Evolutionary conservation across 768 basidiomycete species (phyloP).

Genomic region (Tulasnella sp.): DNA sequence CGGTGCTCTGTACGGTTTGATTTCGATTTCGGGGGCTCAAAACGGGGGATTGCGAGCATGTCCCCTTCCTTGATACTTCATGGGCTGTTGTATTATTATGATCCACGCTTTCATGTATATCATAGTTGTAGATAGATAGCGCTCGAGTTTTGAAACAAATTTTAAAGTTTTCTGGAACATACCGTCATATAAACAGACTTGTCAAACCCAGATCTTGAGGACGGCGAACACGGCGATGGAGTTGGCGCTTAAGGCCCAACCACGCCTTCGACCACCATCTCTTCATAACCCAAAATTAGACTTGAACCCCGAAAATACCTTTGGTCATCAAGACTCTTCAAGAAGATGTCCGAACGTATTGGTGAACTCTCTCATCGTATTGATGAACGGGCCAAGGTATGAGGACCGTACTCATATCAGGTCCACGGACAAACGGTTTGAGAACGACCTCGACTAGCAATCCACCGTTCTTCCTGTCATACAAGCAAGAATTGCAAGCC

Average conservation of each 20-base stretch:
- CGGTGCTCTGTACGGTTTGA: not conserved
- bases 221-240: not conserved
- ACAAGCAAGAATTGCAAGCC: not conserved
- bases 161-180: not conserved
- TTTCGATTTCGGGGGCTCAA: not conserved
- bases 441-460: not conserved
- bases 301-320: fast-evolving
- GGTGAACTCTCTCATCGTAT: not conserved
- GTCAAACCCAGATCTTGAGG: not conserved
- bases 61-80: no score
- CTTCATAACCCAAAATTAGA: not conserved
- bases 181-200: no score
- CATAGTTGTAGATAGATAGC: not conserved
- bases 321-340: not conserved
- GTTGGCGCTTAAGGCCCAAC: not conserved
- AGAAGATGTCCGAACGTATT: not conserved
- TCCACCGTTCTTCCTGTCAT: not conserved
- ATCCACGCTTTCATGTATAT: no score
- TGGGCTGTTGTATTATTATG: no score
- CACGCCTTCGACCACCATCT: not conserved
- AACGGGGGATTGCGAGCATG: not conserved
- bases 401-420: not conserved
- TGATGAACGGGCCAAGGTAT: not conserved
- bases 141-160: not conserved
- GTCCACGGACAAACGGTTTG: not conserved